Evolutionary conservation across 208 protist genomes (phyloP).

Genomic region (Leishmania lainsoni): DNA sequence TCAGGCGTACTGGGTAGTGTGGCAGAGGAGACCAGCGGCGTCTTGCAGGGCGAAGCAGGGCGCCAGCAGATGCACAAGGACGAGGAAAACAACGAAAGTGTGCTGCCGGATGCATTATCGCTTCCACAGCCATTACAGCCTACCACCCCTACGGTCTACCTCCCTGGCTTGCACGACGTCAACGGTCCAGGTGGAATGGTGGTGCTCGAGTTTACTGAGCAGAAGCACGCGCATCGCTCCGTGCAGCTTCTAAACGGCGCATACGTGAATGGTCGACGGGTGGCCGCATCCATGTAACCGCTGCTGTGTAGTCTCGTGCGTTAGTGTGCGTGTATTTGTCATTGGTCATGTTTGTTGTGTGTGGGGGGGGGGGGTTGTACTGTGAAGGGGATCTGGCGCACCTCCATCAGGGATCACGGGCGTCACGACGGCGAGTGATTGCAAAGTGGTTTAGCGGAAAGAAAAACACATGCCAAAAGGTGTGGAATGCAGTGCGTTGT

Average conservation of each 20-base stretch:
- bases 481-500: background rate
- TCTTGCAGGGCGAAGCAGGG: constrained; percentile 8
- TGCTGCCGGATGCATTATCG: constrained; percentile 21
- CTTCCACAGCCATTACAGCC: constrained; percentile 17
- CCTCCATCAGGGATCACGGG: background rate
- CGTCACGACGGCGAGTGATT: background rate
- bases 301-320: background rate
- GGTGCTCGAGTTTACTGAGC: constrained; percentile 52
- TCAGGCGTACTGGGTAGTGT: constrained; percentile 9
- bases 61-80: background rate
- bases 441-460: background rate
- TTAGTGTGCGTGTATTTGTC: background rate
- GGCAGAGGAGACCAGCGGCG: background rate
- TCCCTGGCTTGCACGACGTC: constrained; percentile 56
- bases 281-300: constrained; percentile 51
- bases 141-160: constrained; percentile 9
- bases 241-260: constrained; percentile 62
- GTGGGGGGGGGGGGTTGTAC: no score
- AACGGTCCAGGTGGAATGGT: constrained; percentile 67
- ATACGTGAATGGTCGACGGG: constrained; percentile 66
- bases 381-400: background rate
- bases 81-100: constrained; percentile 8
- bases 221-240: constrained; percentile 36
- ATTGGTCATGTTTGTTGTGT: background rate
- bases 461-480: background rate